Percentiles rank a stretch among this genome's conserved stretches.
Evolutionary conservation across 176 grass and related monocot species (phyloP).

Genomic region (Carex pumila): DNA sequence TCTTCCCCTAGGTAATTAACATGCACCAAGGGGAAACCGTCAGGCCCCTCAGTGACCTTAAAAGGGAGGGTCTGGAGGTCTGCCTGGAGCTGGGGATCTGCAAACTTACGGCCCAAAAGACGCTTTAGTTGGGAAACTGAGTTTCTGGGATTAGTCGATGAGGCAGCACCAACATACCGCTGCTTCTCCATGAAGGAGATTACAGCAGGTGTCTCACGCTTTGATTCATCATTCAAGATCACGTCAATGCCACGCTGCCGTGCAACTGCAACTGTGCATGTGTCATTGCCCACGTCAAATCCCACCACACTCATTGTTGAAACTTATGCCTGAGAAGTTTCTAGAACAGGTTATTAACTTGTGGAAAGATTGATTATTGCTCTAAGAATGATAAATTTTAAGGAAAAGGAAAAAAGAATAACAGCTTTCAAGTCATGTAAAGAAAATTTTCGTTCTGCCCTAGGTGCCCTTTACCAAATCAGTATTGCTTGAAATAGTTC

Average conservation of each 20-base stretch:
- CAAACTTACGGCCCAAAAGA: constrained; percentile 47
- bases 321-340: not conserved
- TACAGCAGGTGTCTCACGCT: constrained; percentile 77
- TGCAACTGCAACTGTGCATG: constrained; percentile 71
- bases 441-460: not conserved
- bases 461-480: not conserved
- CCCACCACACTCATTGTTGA: constrained; percentile 84
- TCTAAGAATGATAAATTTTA: not conserved
- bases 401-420: not conserved
- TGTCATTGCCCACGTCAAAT: constrained; percentile 83
- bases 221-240: constrained; percentile 90
- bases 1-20: constrained; percentile 56
- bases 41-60: constrained; percentile 54
- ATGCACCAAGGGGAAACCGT: constrained; percentile 57
- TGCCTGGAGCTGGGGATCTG: constrained; percentile 58
- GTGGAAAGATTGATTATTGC: not conserved
- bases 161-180: constrained; percentile 62
- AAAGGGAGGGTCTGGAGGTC: constrained; percentile 57
- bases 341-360: not conserved
- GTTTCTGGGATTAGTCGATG: constrained; percentile 83
- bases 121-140: constrained; percentile 88
- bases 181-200: constrained; percentile 94
- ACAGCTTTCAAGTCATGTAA: not conserved
- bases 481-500: too few species aligned
- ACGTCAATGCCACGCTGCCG: constrained; percentile 89